Base-by-base conservation (phyloP, 108 stramenopile species). In the Chaetoceros muelleri region DNA sequence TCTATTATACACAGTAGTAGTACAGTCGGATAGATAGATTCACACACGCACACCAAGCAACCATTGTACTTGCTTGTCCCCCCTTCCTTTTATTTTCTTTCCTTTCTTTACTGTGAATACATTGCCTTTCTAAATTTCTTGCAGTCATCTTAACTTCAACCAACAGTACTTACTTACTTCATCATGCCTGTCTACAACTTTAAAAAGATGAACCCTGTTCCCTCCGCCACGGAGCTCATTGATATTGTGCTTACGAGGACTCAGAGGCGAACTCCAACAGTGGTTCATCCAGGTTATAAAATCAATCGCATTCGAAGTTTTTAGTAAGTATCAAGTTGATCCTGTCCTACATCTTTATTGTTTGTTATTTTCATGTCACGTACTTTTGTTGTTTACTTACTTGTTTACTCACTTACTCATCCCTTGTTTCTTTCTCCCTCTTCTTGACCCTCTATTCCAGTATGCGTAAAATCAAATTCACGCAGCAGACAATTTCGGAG, bases 401-500 rank as follows among this genome's bases (percentile, higher is more conserved):
- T 24, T 16, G 17, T 52, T 22, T 20, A 17, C 7, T 28, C 20
- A 3, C 3, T 21, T 52, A n/a, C 24, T 30, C 21, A 28, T 52
- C 22, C 31, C 10, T 24, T 52, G 27, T 34, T 22, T 54, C 3
- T 29, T 58, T 31, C 28, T 61, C 24, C 29, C 24, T 53, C 8
- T 30, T 17, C 22, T 51, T 55, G 5, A 30, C 22, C 44, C 22
- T 46, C n/a, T 50, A 52, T 54, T 30, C 13, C 34, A 90, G 88
- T 74, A 99, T 99, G 96, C 74, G 96, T 48, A 99, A 99, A 83
- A 94, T 99, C 66, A 97, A 98, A 62, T 98, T 98, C 78, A 96
- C 97, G 24, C 95, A 97, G 64, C 94, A 97, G 74, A 97, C 91
- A 30, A 93, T 96, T 53, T 77, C 82, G 25, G 97, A 98, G 58